Percentiles rank a stretch among this genome's conserved stretches.
phyloP scores from a whole-genome alignment of 352 stramenopile genomes.

The Thraustochytrium striatum region DNA sequence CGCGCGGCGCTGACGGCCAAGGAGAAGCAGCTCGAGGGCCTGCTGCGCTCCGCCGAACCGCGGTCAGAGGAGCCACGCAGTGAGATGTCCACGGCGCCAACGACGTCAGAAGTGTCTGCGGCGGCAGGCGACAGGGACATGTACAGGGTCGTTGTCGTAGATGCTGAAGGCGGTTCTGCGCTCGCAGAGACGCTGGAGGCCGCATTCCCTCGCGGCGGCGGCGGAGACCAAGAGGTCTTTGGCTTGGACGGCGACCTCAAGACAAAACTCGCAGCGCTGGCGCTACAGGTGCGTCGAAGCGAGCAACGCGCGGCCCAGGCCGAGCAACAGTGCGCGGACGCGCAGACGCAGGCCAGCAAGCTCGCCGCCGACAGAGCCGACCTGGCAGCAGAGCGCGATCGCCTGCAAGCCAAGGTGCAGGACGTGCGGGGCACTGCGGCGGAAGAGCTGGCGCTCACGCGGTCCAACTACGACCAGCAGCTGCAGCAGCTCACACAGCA shows the following conservation, averaged over 20 bases:
- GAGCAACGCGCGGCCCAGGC: not conserved
- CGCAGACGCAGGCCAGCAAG: not conserved
- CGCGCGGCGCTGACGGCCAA: not conserved
- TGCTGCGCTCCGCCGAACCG: not conserved
- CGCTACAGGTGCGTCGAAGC: not conserved
- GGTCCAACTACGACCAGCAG: slow-evolving; percentile 24
- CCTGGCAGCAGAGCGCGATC: not conserved
- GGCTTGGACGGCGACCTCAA: not conserved
- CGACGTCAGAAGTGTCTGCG: not conserved
- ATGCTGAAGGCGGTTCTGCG: not conserved
- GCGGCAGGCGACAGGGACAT: not conserved
- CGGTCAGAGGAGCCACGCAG: not conserved
- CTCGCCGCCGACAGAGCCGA: not conserved
- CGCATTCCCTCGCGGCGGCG: not conserved
- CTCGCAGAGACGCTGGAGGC: not conserved
- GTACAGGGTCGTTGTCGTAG: slow-evolving; percentile 5
- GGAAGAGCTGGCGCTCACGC: not conserved
- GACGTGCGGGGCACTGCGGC: not conserved
- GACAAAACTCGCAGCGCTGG: not conserved
- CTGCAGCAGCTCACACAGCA: slow-evolving; percentile 12
- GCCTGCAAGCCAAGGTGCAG: not conserved
- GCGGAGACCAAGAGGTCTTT: not conserved
- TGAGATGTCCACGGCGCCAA: not conserved
- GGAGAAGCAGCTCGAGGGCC: slow-evolving; percentile 28
- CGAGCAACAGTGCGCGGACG: not conserved